Percentiles rank a stretch among this genome's conserved stretches.
Evolutionary conservation across 208 protist species (phyloP).

Genomic region (Willaertia magna): DNA sequence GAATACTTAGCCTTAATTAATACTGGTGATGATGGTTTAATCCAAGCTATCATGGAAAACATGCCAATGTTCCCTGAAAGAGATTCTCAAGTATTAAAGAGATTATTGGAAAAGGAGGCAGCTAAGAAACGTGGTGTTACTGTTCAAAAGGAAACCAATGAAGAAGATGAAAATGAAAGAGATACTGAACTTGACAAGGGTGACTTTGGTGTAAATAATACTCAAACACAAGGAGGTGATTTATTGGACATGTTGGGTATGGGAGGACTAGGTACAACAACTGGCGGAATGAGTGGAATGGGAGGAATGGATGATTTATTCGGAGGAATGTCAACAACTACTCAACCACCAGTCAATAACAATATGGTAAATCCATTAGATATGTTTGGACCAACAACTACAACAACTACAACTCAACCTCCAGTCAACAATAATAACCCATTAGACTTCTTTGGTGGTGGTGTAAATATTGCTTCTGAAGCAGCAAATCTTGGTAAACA

Average conservation of each 20-base stretch:
- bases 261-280: neutral
- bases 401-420: neutral
- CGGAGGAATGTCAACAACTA: neutral
- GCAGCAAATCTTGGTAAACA: neutral
- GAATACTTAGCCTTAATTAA: slow-evolving; percentile 80
- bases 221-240: neutral
- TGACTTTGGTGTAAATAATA: too few relatives aligned
- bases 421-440: neutral
- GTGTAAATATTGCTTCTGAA: neutral
- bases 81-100: neutral
- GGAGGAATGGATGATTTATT: neutral
- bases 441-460: neutral
- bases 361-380: neutral
- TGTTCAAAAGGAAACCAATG: neutral
- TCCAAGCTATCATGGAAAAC: slow-evolving; percentile 51
- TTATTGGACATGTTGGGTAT: neutral
- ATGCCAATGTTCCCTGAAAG: slow-evolving; percentile 37
- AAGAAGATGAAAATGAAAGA: slow-evolving; percentile 14
- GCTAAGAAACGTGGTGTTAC: slow-evolving; percentile 14
- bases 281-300: neutral
- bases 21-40: slow-evolving; percentile 38
- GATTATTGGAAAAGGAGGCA: slow-evolving; percentile 11
- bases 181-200: neutral
- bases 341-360: too few relatives aligned
- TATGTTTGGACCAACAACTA: neutral